These are phyloP conservation scores for Calonectria multiphialidica DNA, from an alignment of 2,329 filamentous ascomycete species.

Conservation along the genomic window DNA sequence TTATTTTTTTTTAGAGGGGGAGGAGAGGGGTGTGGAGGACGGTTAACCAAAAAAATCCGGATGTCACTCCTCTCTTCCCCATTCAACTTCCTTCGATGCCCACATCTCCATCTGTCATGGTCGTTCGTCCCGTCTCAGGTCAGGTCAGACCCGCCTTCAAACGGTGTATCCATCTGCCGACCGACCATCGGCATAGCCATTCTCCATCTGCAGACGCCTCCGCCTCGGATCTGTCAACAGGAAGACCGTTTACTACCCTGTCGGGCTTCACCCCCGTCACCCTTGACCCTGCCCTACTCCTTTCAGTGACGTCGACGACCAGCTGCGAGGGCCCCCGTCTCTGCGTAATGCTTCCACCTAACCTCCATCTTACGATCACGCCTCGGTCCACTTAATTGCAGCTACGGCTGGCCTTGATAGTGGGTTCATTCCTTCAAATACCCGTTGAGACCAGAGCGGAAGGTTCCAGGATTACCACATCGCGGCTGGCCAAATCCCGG, in stretches of 20 bases:
- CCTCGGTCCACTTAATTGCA: conserved; percentile 24
- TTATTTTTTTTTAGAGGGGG: background rate
- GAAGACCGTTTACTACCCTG: conserved; percentile 23
- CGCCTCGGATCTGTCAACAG: conserved; percentile 37
- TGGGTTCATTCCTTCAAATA: conserved; percentile 25
- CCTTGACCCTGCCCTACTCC: conserved; percentile 8
- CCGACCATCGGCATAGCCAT: conserved; percentile 40
- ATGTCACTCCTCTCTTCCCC: background rate
- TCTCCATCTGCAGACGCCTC: conserved; percentile 39
- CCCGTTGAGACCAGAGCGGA: conserved; percentile 17
- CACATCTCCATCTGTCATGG: background rate
- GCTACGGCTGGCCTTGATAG: conserved; percentile 26
- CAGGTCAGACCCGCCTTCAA: conserved; percentile 16
- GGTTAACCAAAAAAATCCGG: background rate
- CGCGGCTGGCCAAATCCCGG: conserved; percentile 7
- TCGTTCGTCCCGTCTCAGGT: conserved; percentile 37
- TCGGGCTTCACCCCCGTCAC: conserved; percentile 12
- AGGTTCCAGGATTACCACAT: conserved; percentile 23
- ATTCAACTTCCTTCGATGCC: background rate
- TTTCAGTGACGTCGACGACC: conserved; percentile 36
- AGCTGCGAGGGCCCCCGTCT: conserved; percentile 12
- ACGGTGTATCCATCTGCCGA: conserved; percentile 38
- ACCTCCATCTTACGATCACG: conserved; percentile 35
- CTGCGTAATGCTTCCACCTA: conserved; percentile 4
- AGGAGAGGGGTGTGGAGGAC: too few relatives aligned